Conservation (phyloP, 768 basidiomycete species). For the Boletus speciosus region DNA sequence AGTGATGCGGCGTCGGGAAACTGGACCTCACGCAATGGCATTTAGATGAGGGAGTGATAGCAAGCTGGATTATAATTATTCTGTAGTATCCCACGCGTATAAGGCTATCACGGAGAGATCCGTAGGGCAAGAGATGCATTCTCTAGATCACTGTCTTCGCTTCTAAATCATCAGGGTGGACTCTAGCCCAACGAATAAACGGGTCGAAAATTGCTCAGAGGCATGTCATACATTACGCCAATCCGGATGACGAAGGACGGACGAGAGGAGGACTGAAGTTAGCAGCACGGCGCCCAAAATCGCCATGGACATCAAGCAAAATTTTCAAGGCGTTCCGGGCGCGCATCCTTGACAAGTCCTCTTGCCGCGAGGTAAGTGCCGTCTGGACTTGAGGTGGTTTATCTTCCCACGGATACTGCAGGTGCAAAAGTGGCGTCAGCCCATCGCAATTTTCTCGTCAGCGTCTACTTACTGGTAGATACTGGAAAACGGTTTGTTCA, state of each 20-base stretch:
- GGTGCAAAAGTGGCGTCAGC: constrained; percentile 3
- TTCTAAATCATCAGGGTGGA: constrained; percentile 17
- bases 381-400: constrained; percentile 67
- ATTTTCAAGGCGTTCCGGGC: constrained; percentile 96
- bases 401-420: constrained; percentile 80
- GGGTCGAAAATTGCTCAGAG: neutral
- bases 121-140: constrained; percentile 1
- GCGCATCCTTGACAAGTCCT: constrained; percentile 84
- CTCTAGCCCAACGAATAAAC: neutral
- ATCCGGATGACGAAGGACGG: constrained; percentile 16
- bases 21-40: constrained; percentile 49
- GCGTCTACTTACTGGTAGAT: constrained; percentile 28
- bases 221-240: constrained; percentile 13
- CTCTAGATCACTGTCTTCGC: constrained; percentile 8
- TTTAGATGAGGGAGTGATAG: constrained; percentile 20
- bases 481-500: constrained; percentile 17
- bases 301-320: constrained; percentile 84
- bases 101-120: constrained; percentile 2
- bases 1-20: constrained; percentile 38
- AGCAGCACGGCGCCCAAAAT: constrained; percentile 66
- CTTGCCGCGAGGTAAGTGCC: constrained; percentile 62
- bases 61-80: neutral
- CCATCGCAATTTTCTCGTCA: neutral
- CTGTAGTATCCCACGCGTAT: constrained; percentile 1
- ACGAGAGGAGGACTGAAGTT: constrained; percentile 28